phyloP scores from a whole-genome alignment of 495 filamentous ascomycete species.

The Acidomyces sp. region DNA sequence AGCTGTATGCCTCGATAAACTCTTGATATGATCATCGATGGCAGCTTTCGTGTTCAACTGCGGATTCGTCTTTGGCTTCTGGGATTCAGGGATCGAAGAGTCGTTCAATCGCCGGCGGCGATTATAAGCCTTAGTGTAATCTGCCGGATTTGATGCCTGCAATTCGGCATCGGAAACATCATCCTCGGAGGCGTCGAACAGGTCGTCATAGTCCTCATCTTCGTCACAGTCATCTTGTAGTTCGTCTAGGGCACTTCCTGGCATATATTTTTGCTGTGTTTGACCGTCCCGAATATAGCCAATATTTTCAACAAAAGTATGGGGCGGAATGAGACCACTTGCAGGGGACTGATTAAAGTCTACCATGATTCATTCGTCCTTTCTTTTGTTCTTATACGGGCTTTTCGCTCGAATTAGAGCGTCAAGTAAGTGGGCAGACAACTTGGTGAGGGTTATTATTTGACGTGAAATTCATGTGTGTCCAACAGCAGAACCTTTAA shows the following conservation, averaged over 20 bases:
- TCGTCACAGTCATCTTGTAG: constrained; percentile 29
- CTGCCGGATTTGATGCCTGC: constrained; percentile 47
- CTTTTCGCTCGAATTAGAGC: no score
- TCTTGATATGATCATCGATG: constrained; percentile 76
- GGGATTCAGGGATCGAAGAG: constrained; percentile 40
- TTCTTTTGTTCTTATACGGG: no score
- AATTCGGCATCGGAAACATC: constrained; percentile 36
- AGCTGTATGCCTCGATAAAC: constrained; percentile 70
- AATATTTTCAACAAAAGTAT: constrained; percentile 14
- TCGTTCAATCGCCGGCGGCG: constrained; percentile 57
- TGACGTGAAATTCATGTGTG: no score
- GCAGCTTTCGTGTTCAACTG: constrained; percentile 71
- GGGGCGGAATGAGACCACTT: constrained; percentile 4
- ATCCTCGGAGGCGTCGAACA: constrained; percentile 44
- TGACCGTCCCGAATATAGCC: constrained; percentile 14
- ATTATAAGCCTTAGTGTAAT: constrained; percentile 85
- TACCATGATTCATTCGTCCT: background rate
- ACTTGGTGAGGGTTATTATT: no score
- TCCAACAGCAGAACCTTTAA: no score
- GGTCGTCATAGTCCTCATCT: constrained; percentile 47
- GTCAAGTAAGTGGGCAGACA: no score
- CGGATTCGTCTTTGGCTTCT: constrained; percentile 58
- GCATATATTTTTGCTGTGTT: constrained; percentile 10
- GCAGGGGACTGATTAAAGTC: constrained; percentile 2
- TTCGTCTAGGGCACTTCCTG: constrained; percentile 6